These are phyloP conservation scores for Acephala macrosclerotiorum DNA, from an alignment of 2,329 filamentous ascomycete genomes.

Conservation along the genomic window DNA sequence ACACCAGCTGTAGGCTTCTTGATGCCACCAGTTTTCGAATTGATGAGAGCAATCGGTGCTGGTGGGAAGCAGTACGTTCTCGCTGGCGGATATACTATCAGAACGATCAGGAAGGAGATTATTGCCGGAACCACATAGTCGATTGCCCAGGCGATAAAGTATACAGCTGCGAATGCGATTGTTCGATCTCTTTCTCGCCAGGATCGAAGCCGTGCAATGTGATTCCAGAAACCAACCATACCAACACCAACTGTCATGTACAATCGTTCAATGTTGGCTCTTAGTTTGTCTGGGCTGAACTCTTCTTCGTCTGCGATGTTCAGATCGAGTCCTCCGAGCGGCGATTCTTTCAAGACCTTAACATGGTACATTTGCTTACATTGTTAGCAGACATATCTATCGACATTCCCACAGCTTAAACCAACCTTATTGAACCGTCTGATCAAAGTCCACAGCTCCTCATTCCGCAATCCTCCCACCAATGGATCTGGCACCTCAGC, in stretches of 20 bases:
- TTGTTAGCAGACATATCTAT: slow-evolving; percentile 46
- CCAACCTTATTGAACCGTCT: slow-evolving; percentile 37
- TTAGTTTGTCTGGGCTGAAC: slow-evolving; percentile 84
- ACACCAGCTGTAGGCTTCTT: slow-evolving; percentile 81
- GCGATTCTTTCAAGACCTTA: slow-evolving; percentile 46
- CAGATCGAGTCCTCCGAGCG: slow-evolving; percentile 75
- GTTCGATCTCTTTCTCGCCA: slow-evolving; percentile 80
- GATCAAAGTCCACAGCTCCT: slow-evolving; percentile 64
- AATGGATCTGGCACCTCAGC: slow-evolving; percentile 61
- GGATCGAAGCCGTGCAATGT: slow-evolving; percentile 77
- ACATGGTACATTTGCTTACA: slow-evolving; percentile 40
- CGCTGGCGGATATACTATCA: slow-evolving; percentile 71
- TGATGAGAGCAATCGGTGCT: slow-evolving; percentile 77
- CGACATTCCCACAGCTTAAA: background rate
- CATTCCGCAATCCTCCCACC: slow-evolving; percentile 66
- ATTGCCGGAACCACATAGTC: slow-evolving; percentile 74
- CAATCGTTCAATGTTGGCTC: slow-evolving; percentile 78
- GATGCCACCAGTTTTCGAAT: slow-evolving; percentile 73
- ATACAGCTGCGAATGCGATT: slow-evolving; percentile 63
- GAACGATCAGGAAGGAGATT: slow-evolving; percentile 63
- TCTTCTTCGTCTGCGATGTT: slow-evolving; percentile 84
- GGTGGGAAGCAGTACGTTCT: slow-evolving; percentile 76
- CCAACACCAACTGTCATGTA: slow-evolving; percentile 82
- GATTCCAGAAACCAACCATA: slow-evolving; percentile 72
- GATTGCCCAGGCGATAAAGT: slow-evolving; percentile 72